Percentiles rank a stretch among this genome's conserved stretches.
These are phyloP conservation scores for Panus rudis DNA, from an alignment of 768 basidiomycete species.

Conservation along the genomic window DNA sequence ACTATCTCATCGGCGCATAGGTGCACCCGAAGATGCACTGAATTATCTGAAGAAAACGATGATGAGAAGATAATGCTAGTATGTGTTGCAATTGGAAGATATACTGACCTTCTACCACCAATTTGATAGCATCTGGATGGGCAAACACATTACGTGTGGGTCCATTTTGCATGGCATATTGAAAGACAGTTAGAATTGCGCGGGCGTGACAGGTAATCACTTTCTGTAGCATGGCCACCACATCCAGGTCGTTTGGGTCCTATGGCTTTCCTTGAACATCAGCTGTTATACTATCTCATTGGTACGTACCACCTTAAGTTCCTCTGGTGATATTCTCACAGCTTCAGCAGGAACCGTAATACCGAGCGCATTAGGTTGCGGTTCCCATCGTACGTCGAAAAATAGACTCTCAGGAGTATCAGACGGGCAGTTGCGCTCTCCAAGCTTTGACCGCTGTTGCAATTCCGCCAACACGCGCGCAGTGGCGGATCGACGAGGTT, in stretches of 20 bases:
- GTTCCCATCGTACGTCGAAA: slow-evolving; percentile 75
- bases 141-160: slow-evolving; percentile 53
- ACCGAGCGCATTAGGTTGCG: slow-evolving; percentile 60
- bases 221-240: slow-evolving; percentile 58
- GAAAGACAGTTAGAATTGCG: slow-evolving; percentile 52
- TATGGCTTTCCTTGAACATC: slow-evolving; percentile 14
- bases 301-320: slow-evolving; percentile 51
- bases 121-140: slow-evolving; percentile 47
- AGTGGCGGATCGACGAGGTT: slow-evolving; percentile 33
- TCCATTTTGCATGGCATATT: slow-evolving; percentile 45
- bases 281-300: background rate
- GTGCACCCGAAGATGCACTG: slow-evolving; percentile 56
- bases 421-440: slow-evolving; percentile 43
- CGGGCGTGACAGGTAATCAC: slow-evolving; percentile 63
- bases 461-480: slow-evolving; percentile 54
- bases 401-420: slow-evolving; percentile 69
- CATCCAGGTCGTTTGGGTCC: slow-evolving; percentile 67
- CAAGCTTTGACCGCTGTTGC: slow-evolving; percentile 56
- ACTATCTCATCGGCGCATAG: slow-evolving; percentile 75
- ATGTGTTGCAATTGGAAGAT: too few species aligned
- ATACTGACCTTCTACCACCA: slow-evolving; percentile 48
- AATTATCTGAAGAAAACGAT: slow-evolving; percentile 28
- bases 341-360: slow-evolving; percentile 47
- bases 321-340: slow-evolving; percentile 31
- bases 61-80: background rate